A percentile compares a stretch with the other conserved stretches of the same genome.
Evolutionary conservation across 78 protist genomes (phyloP).

Genomic region (Speleostelium caveatum): DNA sequence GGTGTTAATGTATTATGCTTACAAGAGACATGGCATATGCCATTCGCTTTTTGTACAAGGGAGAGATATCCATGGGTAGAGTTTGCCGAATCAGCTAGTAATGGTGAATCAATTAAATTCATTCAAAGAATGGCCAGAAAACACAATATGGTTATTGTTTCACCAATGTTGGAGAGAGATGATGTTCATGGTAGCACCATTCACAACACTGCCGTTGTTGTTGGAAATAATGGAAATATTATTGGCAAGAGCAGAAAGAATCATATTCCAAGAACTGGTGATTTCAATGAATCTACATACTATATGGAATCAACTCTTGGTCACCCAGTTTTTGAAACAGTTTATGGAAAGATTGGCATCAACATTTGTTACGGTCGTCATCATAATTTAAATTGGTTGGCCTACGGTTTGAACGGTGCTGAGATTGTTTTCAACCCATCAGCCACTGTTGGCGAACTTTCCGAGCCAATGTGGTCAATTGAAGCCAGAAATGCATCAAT

Average conservation of each 20-base stretch:
- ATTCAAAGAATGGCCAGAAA: conserved; percentile 86
- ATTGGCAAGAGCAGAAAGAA: conserved; percentile 95
- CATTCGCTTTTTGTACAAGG: conserved; percentile 96
- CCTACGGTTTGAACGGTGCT: conserved; percentile 94
- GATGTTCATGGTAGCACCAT: conserved; percentile 82
- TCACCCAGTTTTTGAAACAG: conserved; percentile 95
- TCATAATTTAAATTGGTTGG: conserved; percentile 94
- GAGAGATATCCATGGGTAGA: conserved; percentile 95
- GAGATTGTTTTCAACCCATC: conserved; percentile 96
- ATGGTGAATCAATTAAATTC: conserved; percentile 86
- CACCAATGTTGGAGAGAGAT: conserved; percentile 96
- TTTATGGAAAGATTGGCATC: conserved; percentile 91
- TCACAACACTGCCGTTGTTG: conserved; percentile 96
- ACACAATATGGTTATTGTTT: conserved; percentile 94
- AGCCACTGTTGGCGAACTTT: conserved; percentile 94
- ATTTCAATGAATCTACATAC: conserved; percentile 97
- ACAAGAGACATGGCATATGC: conserved; percentile 97
- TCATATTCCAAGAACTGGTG: conserved; percentile 98
- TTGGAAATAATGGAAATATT: conserved; percentile 86
- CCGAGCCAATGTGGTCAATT: conserved; percentile 96
- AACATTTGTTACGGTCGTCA: conserved; percentile 98
- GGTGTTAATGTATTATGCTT: conserved; percentile 94
- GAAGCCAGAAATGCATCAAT: conserved; percentile 94
- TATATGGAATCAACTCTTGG: conserved; percentile 95
- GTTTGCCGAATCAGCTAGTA: conserved; percentile 91